Base-by-base conservation (phyloP, 345 rosid genomes). In the Turritis glabra region DNA sequence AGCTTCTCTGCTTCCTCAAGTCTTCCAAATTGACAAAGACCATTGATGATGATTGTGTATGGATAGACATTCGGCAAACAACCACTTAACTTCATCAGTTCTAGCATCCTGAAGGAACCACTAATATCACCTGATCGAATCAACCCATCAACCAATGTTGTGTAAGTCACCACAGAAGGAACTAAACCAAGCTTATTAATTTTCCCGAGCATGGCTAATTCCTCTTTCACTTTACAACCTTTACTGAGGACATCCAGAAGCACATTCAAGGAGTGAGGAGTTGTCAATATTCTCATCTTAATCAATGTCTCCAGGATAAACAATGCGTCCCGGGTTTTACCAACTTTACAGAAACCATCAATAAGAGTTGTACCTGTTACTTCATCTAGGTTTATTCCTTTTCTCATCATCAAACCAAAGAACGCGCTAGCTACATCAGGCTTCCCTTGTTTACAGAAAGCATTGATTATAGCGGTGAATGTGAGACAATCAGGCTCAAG, bases 141-240 rank as follows among this genome's bases (percentile, higher is more conserved):
- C 63, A 82, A 77, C 35, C 82, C 84, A 15, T 81, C 81, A 27
- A 82, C 63, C 71, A 85, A 64, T 64, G 82, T 81, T 13, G 86
- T 79, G 48, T 80, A 85, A 53, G 81, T 82, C 68, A 85, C 88
- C 11, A 80, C 83, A 48, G 86, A 81, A 63, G 88, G 86, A 76
- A 64, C 75, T 60, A 82, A 79, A 27, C 88, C 83, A 23, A 71
- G 78, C 74, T 82, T 82, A 7, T 64, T 52, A 33, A 85, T 68
- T 72, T 74, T 85, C 52, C 82, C 84, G 11, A 85, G 26, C 80
- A 85, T 76, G 0, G 88, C 83, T 43, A 76, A 71, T 48, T 77
- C 83, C 69, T 82, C 81, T 29, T 43, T 81, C 69, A 82, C 69
- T 69, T 72, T 74, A 59, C 80, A 79, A 21, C 48, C 77, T 72